Evolutionary conservation across 2,329 filamentous ascomycete species (phyloP), one percentile per base, ranked within the genome.

Genomic region (Penicillium sclerotiorum): DNA sequence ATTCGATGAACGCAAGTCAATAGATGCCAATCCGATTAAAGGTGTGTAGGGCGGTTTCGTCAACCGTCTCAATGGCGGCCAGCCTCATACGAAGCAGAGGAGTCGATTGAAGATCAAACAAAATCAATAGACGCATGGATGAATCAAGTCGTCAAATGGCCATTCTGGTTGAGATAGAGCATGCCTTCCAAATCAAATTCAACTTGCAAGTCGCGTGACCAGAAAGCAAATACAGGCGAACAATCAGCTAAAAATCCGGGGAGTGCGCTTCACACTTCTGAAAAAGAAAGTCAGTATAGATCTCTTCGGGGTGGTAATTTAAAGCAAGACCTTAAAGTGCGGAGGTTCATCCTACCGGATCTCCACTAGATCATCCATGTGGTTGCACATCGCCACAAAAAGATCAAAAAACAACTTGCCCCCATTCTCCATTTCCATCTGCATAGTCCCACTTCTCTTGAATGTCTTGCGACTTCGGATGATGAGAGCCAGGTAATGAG

Each of bases 371-470:
- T 96, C 92, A 82, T 96, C 92, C 69, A 96, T 88, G 79, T 96
- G 92, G 78, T 96, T 96, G 81, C 90, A 95, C 87, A 96, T 89
- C 67, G 92, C 92, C 71, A 96, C 92, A 74, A 96, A 97, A 75
- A 97, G 80, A 81, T 96, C 92, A 78, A 97, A 97, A 82, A 94
- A 96, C 77, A 96, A 82, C 81, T 92, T 92, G 77, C 84, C 91
- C 73, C 92, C 91, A 74, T 85, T 85, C 80, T 96, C 90, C 92
- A 97, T 96, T 80, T 96, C 92, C 79, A 89, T 87, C 83, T 96
- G 92, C 91, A 96, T 95, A 75, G 92, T 96, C 76, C 92, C 92
- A 79, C 91, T 96, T 77, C 89, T 86, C 87, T 96, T 96, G 76
- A 97, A 96, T 68, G 90, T 96, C 80, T 91, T 91, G 74, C 93